Evolutionary conservation across 257 asterid species (phyloP), one percentile per base, ranked within the genome.

Genomic region (Phtheirospermum japonicum): DNA sequence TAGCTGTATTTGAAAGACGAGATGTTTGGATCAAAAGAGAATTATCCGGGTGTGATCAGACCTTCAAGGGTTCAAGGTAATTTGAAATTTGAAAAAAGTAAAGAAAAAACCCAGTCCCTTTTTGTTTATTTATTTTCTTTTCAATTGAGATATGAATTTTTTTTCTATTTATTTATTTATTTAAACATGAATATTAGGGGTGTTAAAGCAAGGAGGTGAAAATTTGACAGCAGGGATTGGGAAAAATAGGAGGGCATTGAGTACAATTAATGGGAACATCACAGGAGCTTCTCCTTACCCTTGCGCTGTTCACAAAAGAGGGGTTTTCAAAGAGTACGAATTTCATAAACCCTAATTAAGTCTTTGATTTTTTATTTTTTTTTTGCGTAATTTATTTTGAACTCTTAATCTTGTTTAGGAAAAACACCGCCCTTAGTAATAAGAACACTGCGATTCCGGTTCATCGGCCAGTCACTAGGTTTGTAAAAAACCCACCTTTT

Each of bases 401-500:
- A 16, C 56, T 37, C 63, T 48, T 40, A 65, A 49, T 66, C 59
- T 61, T 73, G 71, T 70, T 65, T 75, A 90, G 98, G 66, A 77
- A 75, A 67, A 76, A 72, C 71, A 74, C 50, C n/a, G 63, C 64
- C 50, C 63, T 65, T 43, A 57, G 67, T 43, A 57, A 4, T 19
- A 85, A 76, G 80, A 75, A 52, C 45, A 79, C 74, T 36, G 73
- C 48, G 26, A 40, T 70, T 65, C 95, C 83, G 9, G 68, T 68
- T 26, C 90, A 81, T 70, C 85, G 95, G 9, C 97, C 97, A 0
- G 66, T 87, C 54, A 87, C 97, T 52, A 87, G 97, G 97, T 87
- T 71, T 23, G 83, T n/a, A 6, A 23, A 46, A 60, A 23, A 23
- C 33, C 12, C 37, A 9, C 51, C 55, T 45, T 49, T 49, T 54